Percentiles rank a stretch among this genome's conserved stretches.
phyloP scores from a whole-genome alignment of 805 yeast genomes.

The Saccharomycopsis javanensis region DNA sequence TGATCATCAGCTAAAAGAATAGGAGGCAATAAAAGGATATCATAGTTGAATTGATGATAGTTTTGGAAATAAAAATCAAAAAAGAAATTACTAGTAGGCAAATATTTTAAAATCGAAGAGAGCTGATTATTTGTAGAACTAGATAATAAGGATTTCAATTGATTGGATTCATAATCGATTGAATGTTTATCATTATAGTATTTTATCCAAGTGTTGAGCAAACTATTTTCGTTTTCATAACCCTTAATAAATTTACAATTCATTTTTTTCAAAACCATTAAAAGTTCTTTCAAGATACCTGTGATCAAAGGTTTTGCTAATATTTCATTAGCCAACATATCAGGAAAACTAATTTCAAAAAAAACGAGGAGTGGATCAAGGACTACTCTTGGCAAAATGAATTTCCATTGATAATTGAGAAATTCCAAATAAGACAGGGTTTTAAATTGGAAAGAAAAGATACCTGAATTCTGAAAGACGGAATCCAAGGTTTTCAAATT shows the following conservation, averaged over 20 bases:
- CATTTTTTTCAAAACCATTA: conserved; percentile 67
- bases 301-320: conserved; percentile 77
- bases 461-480: conserved; percentile 30
- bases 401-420: conserved; percentile 72
- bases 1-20: conserved; percentile 84
- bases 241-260: conserved; percentile 63
- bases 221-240: conserved; percentile 53
- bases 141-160: background rate
- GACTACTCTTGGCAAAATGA: conserved; percentile 69
- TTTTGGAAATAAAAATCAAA: conserved; percentile 50
- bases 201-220: conserved; percentile 45
- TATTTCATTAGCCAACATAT: conserved; percentile 49
- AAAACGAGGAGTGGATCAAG: conserved; percentile 68
- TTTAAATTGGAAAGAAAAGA: conserved; percentile 35
- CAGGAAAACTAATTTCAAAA: conserved; percentile 62
- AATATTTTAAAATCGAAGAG: conserved; percentile 26
- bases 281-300: conserved; percentile 69
- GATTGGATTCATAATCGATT: background rate
- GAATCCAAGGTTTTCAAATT: conserved; percentile 29
- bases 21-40: conserved; percentile 73
- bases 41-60: conserved; percentile 48
- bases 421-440: conserved; percentile 44
- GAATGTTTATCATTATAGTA: conserved; percentile 28
- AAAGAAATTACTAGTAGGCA: conserved; percentile 49
- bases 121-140: background rate